Conservation (phyloP, 768 basidiomycete species). For the Boletus coccyginus region DNA sequence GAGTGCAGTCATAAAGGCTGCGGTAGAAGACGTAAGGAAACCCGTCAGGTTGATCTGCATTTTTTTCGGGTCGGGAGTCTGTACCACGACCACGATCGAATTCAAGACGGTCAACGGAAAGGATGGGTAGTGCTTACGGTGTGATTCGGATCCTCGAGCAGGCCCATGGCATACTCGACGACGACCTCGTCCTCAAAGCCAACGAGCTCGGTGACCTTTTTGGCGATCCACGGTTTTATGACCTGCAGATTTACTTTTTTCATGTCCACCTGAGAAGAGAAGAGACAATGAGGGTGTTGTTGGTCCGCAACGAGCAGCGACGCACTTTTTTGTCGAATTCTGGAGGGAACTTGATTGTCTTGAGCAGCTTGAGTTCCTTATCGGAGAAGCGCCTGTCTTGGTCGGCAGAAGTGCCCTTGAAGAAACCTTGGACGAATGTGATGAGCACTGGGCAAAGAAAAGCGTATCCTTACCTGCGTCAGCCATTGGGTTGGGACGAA, state of each 20-base stretch:
- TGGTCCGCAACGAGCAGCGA: not conserved
- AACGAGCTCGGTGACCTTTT: slow-evolving; percentile 85
- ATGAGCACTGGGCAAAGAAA: not conserved
- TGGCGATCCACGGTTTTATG: slow-evolving; percentile 93
- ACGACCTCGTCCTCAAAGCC: slow-evolving; percentile 97
- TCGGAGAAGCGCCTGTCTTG: slow-evolving; percentile 93
- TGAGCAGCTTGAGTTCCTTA: slow-evolving; percentile 89
- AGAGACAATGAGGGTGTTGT: not conserved
- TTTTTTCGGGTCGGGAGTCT: slow-evolving; percentile 91
- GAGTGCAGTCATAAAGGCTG: slow-evolving; percentile 80
- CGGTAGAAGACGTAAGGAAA: slow-evolving; percentile 85
- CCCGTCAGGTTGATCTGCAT: slow-evolving; percentile 95
- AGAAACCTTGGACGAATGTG: slow-evolving; percentile 55
- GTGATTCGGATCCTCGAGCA: slow-evolving; percentile 81
- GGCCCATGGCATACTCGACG: slow-evolving; percentile 93
- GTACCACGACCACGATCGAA: slow-evolving; percentile 1
- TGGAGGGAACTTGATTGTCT: slow-evolving; percentile 85
- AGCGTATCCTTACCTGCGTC: slow-evolving; percentile 45
- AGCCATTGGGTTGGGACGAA: slow-evolving; percentile 42
- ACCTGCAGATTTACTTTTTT: slow-evolving; percentile 92
- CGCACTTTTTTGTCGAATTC: slow-evolving; percentile 84
- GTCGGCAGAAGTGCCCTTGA: slow-evolving; percentile 89
- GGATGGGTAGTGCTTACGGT: slow-evolving; percentile 51
- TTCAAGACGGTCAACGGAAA: not conserved
- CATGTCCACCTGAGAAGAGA: slow-evolving; percentile 72